A percentile compares a stretch with the other conserved stretches of the same genome.
Evolutionary conservation across 805 yeast genomes (phyloP).

Genomic region (Cyberlindnera mississippiensis): DNA sequence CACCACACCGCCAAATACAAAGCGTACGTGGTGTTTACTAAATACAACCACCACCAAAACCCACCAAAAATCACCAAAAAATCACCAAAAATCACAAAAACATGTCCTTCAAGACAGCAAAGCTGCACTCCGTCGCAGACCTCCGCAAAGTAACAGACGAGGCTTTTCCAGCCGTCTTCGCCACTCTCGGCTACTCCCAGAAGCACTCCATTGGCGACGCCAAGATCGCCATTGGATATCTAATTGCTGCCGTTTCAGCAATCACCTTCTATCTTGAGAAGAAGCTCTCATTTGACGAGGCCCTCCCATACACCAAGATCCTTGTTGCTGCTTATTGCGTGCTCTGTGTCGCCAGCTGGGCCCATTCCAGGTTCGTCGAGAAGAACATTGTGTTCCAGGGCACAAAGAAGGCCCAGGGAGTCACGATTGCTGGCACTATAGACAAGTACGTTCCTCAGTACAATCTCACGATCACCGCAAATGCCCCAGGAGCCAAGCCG

Average conservation of each 20-base stretch:
- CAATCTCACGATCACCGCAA: slow-evolving; percentile 33
- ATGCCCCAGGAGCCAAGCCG: slow-evolving; percentile 17
- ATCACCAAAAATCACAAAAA: not conserved
- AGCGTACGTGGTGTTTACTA: no score
- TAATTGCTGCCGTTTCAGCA: slow-evolving; percentile 47
- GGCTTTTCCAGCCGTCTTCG: slow-evolving; percentile 14
- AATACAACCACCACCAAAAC: no score
- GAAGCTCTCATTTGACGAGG: slow-evolving; percentile 41
- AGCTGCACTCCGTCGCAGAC: slow-evolving; percentile 31
- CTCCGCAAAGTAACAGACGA: slow-evolving; percentile 15
- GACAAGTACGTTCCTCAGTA: slow-evolving; percentile 45
- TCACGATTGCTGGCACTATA: slow-evolving; percentile 31
- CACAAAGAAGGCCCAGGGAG: slow-evolving; percentile 23
- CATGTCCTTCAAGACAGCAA: slow-evolving; percentile 36
- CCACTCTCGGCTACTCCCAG: slow-evolving; percentile 38
- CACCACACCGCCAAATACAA: no score
- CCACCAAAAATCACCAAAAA: not conserved
- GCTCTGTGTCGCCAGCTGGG: slow-evolving; percentile 36
- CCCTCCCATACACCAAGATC: slow-evolving; percentile 35
- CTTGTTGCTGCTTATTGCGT: slow-evolving; percentile 39
- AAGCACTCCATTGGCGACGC: slow-evolving; percentile 40
- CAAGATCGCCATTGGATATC: slow-evolving; percentile 47
- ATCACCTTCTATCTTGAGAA: slow-evolving; percentile 47
- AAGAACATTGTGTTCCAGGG: slow-evolving; percentile 47
- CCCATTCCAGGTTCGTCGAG: slow-evolving; percentile 34